Percentiles rank a stretch among this genome's conserved stretches.
Conservation (phyloP, 2,329 filamentous ascomycete species). For the Penicillium glabrum region DNA sequence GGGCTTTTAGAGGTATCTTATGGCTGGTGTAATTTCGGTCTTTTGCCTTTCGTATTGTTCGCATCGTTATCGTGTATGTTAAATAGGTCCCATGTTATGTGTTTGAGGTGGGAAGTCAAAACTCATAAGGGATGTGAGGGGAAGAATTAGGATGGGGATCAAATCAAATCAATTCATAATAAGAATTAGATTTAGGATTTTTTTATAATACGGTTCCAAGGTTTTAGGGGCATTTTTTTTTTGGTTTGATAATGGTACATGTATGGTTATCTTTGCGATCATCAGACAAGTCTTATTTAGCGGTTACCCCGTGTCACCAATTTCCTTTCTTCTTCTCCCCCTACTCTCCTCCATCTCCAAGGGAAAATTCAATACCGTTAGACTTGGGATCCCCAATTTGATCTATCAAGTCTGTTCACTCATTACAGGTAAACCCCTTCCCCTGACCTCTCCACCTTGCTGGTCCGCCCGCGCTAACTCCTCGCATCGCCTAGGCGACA, state of each 20-base stretch:
- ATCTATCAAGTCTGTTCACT: constrained; percentile 12
- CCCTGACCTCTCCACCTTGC: not conserved
- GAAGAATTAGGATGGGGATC: not conserved
- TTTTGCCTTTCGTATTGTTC: not conserved
- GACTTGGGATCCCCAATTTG: constrained; percentile 1
- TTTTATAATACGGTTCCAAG: not conserved
- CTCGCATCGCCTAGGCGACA: constrained; percentile 17
- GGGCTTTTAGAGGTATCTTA: not conserved
- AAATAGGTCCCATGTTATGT: too few species aligned
- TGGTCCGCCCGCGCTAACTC: constrained; percentile 12
- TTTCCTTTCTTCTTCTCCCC: constrained; percentile 5
- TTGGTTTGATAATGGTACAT: not conserved
- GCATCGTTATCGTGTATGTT: not conserved
- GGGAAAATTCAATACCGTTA: not conserved
- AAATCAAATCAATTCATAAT: not conserved
- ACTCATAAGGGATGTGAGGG: constrained; percentile 5
- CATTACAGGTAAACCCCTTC: constrained; percentile 9
- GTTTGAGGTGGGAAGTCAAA: not conserved
- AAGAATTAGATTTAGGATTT: not conserved
- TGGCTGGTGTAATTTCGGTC: not conserved
- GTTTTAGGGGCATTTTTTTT: not conserved
- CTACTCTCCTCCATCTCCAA: constrained; percentile 2
- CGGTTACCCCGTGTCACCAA: constrained; percentile 25
- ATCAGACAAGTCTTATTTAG: constrained; percentile 20
- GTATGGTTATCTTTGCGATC: constrained; percentile 3